These are phyloP conservation scores for Phytophthora podocarpi DNA, from an alignment of 352 stramenopile species.

Conservation along the genomic window DNA sequence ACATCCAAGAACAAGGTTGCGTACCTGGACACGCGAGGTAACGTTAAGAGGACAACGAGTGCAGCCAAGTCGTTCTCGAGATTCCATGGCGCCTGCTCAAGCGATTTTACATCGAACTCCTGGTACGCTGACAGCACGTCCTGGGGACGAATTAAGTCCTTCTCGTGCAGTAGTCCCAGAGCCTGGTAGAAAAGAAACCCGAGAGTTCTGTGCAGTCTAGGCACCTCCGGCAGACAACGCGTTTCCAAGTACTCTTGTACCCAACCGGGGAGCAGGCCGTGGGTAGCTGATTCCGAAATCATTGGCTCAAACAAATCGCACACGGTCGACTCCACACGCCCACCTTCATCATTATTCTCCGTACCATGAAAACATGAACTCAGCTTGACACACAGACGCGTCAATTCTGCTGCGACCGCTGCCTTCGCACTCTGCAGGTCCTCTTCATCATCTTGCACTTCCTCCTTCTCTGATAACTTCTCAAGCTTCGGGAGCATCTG, in stretches of 20 bases:
- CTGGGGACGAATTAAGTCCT: slow-evolving; percentile 43
- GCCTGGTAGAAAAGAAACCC: slow-evolving; percentile 50
- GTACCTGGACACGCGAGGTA: slow-evolving; percentile 65
- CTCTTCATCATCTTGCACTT: slow-evolving; percentile 75
- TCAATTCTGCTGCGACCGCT: slow-evolving; percentile 54
- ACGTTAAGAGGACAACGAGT: slow-evolving; percentile 65
- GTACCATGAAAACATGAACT: slow-evolving; percentile 40
- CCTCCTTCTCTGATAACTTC: slow-evolving; percentile 57
- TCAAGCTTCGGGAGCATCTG: slow-evolving; percentile 60
- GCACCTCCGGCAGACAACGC: slow-evolving; percentile 41
- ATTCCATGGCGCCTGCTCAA: slow-evolving; percentile 22
- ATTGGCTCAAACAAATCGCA: slow-evolving; percentile 40
- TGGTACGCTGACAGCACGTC: slow-evolving; percentile 46
- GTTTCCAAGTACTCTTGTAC: slow-evolving; percentile 56
- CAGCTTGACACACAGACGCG: slow-evolving; percentile 57
- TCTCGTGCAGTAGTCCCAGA: slow-evolving; percentile 59
- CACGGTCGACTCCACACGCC: slow-evolving; percentile 24
- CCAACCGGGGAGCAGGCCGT: slow-evolving; percentile 46
- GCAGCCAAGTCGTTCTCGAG: slow-evolving; percentile 65
- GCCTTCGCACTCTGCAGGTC: slow-evolving; percentile 51
- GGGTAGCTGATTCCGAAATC: slow-evolving; percentile 13
- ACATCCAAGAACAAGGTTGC: neutral
- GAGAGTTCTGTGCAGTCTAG: slow-evolving; percentile 27
- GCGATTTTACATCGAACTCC: neutral
- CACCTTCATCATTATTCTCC: slow-evolving; percentile 14